Evolutionary conservation across 2,329 filamentous ascomycete genomes (phyloP), one percentile per base, ranked within the genome.

Genomic region (Curvularia eragrostidis): DNA sequence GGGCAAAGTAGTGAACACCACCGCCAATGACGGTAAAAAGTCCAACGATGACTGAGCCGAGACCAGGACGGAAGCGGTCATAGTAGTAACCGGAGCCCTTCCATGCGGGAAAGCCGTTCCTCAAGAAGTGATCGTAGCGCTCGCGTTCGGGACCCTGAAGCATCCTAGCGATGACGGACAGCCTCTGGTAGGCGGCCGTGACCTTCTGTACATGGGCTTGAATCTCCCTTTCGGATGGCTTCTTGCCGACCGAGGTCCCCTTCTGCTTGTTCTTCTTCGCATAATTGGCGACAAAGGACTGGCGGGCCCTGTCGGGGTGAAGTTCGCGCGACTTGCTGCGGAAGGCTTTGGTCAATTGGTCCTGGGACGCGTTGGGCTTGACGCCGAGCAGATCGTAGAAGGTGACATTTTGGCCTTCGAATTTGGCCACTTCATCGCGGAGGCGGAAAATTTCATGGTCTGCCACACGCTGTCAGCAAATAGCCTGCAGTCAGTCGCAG

Each of bases 11-110:
- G 80, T 99, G 95, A 36, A 91, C 89, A 28, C 83, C 91, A 62
- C 95, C 95, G 56, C 93, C 94, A 50, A 90, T 86, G 51, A 91
- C 86, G 62, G 97, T 76, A 77, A 98, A 92, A 39, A 96, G 80
- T 47, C 94, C 93, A 24, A 89, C 60, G 50, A 98, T 78, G 44
- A 97, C 95, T 13, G 91, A 91, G 58, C 91, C 92, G 43, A 98
- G 82, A 8, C 95, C 95, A 1, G 95, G 95, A 19, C 95, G 87
- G 84, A 94, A 97, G 56, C 95, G 89, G 70, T 88, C 88, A 82
- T 99, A 99, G 84, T 98, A 99, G 85, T 99, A 99, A 62, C 95
- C 94, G 43, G 94, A 97, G 57, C 95, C 95, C 81, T 94, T 93
- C 95, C 95, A 99, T 54, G 87, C 87, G 30, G 95, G 95, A 81